phyloP scores from a whole-genome alignment of 73 alveolate species.

The Tetrahymena thermophila region DNA sequence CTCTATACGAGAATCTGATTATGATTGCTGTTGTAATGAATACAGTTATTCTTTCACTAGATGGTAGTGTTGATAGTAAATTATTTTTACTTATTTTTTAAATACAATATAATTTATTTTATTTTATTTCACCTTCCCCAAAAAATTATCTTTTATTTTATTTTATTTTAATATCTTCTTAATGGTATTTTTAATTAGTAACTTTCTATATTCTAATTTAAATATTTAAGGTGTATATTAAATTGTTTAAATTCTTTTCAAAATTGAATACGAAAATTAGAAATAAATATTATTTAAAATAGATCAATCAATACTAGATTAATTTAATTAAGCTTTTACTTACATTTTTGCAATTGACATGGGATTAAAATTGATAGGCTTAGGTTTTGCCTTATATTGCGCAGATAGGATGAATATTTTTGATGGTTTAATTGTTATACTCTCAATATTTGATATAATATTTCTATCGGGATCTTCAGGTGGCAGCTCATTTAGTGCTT shows the following conservation, averaged over 20 bases:
- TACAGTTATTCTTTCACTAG: conserved; percentile 67
- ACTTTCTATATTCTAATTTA: too few species aligned
- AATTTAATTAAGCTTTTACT: conserved; percentile 63
- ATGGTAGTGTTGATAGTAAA: conserved; percentile 52
- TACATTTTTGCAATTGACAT: conserved; percentile 61
- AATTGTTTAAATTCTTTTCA: too few species aligned
- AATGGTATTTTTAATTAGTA: too few species aligned
- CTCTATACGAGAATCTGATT: conserved; percentile 27
- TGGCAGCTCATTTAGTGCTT: conserved; percentile 62
- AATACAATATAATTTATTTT: not conserved
- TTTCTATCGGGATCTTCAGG: conserved; percentile 45
- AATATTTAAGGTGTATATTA: too few species aligned
- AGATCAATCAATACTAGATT: conserved; percentile 41
- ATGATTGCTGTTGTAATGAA: conserved; percentile 57
- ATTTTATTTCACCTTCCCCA: not conserved
- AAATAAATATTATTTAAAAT: conserved; percentile 43
- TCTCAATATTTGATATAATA: conserved; percentile 57
- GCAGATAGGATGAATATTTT: conserved; percentile 74
- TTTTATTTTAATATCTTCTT: too few species aligned
- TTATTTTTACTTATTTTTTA: not conserved
- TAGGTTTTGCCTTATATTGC: conserved; percentile 58
- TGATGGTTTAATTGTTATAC: conserved; percentile 69
- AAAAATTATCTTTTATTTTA: not conserved
- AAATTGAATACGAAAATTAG: too few species aligned
- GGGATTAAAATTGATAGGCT: conserved; percentile 59